Percentiles rank a stretch among this genome's conserved stretches.
Conservation (phyloP, 371 early-diverging fungal genomes). For the Mucor indicus region DNA sequence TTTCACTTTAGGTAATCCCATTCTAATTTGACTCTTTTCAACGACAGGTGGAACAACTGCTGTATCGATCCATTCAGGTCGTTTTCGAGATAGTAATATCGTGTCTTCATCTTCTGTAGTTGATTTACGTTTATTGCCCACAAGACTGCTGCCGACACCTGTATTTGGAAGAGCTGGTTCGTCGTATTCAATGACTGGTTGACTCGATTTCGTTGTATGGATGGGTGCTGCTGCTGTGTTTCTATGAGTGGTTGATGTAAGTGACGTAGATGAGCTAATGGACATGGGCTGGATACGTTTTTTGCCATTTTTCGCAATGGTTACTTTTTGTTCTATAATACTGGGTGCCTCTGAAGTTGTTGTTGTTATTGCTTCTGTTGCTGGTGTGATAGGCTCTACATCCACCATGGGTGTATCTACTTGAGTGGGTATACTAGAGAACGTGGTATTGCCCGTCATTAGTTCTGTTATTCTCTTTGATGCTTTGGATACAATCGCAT, state of each 20-base stretch:
- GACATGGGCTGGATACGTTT: slow-evolving; percentile 76
- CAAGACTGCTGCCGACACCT: slow-evolving; percentile 35
- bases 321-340: slow-evolving; percentile 52
- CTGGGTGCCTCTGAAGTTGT: slow-evolving; percentile 20
- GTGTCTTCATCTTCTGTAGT: slow-evolving; percentile 11
- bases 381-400: not conserved
- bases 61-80: slow-evolving; percentile 36
- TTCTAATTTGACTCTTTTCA: slow-evolving; percentile 46
- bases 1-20: slow-evolving; percentile 54
- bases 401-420: slow-evolving; percentile 6
- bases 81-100: slow-evolving; percentile 11
- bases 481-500: slow-evolving; percentile 24
- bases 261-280: slow-evolving; percentile 24
- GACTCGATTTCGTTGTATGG: not conserved
- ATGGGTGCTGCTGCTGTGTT: not conserved
- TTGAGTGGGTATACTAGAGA: too few species aligned
- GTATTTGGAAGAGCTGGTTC: slow-evolving; percentile 25
- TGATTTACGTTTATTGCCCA: slow-evolving; percentile 52
- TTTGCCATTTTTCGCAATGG: slow-evolving; percentile 74
- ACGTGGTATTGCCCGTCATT: slow-evolving; percentile 38
- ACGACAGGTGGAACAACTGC: slow-evolving; percentile 45
- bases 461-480: slow-evolving; percentile 43
- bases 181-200: slow-evolving; percentile 7
- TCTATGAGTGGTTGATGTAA: not conserved
- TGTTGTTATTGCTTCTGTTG: not conserved